Evolutionary conservation across 106 monocot genomes (phyloP), one percentile per base, ranked within the genome.

Genomic region (Acanthochlamys bracteata): DNA sequence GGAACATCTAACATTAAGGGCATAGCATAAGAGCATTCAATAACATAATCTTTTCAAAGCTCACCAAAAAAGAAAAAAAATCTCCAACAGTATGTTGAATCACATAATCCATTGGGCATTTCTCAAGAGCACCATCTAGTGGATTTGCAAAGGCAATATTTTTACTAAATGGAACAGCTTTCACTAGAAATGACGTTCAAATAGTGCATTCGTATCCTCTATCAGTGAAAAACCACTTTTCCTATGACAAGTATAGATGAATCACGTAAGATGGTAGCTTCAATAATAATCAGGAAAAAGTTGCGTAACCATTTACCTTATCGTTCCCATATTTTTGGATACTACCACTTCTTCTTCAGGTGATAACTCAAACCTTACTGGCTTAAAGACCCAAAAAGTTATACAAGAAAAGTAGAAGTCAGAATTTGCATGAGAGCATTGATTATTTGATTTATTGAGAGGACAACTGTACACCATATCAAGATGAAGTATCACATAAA

Each of bases 141-240:
- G 33, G 33, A 33, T 33, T 33, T 33, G 33, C 98, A 78, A 99
- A 99, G 63, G 88, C 89, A 9, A 89, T 84, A 41, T 86, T 99
- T 74, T 81, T 88, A 65, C 98, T 99, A 72, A 92, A 92, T 20
- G 98, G 92, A 25, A 92, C 83, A 61, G 98, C 80, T 80, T 82
- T 92, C 42, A 99, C 63, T 60, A 92, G 69, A 80, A 89, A 63
- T 61, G 92, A 60, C 79, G 74, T 13, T 92, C 88, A 66, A 88
- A 88, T 67, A 81, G 61, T 20, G 83, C 98, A 76, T 83, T 46
- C 23, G 71, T 57, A 55, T 99, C 89, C 53, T 99, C 92, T 40
- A 76, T 75, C 60, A 99, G 71, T 61, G 71, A 68, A 83, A 99
- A 92, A 25, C 98, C 92, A 79, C 92, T 99, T 82, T 86, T 99